Conservation (phyloP, 192 early-diverging fungal species). For the Helicostylum pulchrum region DNA sequence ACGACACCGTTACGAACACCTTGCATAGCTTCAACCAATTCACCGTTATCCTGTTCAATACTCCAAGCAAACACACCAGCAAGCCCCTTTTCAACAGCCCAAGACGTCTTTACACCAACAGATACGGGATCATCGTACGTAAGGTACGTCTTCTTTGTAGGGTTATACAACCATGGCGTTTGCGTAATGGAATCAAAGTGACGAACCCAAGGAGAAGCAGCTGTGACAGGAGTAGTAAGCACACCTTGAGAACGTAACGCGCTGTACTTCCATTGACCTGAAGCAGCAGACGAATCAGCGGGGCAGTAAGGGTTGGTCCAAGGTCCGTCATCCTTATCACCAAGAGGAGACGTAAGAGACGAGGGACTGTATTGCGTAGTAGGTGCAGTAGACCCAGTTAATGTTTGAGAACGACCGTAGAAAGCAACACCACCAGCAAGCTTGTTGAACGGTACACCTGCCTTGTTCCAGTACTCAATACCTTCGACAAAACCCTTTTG, state of each 20-base stretch:
- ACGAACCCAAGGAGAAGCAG: slow-evolving; percentile 59
- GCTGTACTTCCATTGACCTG: slow-evolving; percentile 65
- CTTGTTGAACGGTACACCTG: slow-evolving; percentile 56
- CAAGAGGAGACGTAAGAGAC: slow-evolving; percentile 39
- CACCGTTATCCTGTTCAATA: slow-evolving; percentile 67
- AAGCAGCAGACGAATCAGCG: slow-evolving; percentile 40
- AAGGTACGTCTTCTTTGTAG: slow-evolving; percentile 52
- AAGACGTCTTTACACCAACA: slow-evolving; percentile 54
- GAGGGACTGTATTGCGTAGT: slow-evolving; percentile 13
- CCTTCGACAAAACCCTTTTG: slow-evolving; percentile 44
- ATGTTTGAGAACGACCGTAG: slow-evolving; percentile 48
- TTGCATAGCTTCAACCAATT: slow-evolving; percentile 43
- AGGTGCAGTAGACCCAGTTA: slow-evolving; percentile 28
- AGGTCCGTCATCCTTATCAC: slow-evolving; percentile 52
- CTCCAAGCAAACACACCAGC: slow-evolving; percentile 67
- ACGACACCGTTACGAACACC: neutral
- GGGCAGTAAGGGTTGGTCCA: slow-evolving; percentile 52
- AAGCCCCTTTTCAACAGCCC: slow-evolving; percentile 51
- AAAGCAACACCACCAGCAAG: slow-evolving; percentile 60
- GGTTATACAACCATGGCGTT: slow-evolving; percentile 74
- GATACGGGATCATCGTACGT: slow-evolving; percentile 69
- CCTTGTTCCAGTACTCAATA: slow-evolving; percentile 51
- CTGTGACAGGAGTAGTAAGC: slow-evolving; percentile 42
- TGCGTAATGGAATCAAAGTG: slow-evolving; percentile 57
- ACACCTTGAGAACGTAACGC: slow-evolving; percentile 58